These are phyloP conservation scores for Aureobasidium pullulans DNA, from an alignment of 2,329 filamentous ascomycete species.

Conservation along the genomic window DNA sequence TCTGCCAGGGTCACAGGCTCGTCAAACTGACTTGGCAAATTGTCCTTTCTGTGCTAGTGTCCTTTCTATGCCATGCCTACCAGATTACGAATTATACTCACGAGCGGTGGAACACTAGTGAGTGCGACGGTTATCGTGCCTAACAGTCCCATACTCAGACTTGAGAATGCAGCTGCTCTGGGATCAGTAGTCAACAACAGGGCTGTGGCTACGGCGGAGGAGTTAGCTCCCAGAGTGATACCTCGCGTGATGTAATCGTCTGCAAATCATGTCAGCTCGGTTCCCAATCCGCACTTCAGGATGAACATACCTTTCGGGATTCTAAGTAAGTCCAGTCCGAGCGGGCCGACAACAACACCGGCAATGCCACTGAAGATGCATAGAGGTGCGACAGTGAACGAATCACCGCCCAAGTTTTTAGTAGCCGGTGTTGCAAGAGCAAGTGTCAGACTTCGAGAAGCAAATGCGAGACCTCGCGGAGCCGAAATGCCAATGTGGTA, in stretches of 20 bases:
- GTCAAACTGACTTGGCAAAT: background rate
- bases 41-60: background rate
- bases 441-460: slow-evolving; percentile 50
- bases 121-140: slow-evolving; percentile 53
- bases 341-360: slow-evolving; percentile 48
- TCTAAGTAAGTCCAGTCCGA: slow-evolving; percentile 42
- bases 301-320: slow-evolving; percentile 44
- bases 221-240: slow-evolving; percentile 54
- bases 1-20: background rate
- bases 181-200: slow-evolving; percentile 50
- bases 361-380: slow-evolving; percentile 54
- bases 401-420: slow-evolving; percentile 50
- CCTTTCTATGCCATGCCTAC: slow-evolving; percentile 30
- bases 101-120: slow-evolving; percentile 50
- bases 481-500: slow-evolving; percentile 48
- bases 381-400: slow-evolving; percentile 49
- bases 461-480: slow-evolving; percentile 47
- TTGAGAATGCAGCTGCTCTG: slow-evolving; percentile 52
- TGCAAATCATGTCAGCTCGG: slow-evolving; percentile 16
- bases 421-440: slow-evolving; percentile 53
- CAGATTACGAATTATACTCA: slow-evolving; percentile 40
- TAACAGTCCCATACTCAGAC: slow-evolving; percentile 54
- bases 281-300: background rate
- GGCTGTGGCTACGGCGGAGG: slow-evolving; percentile 53
- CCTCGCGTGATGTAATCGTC: slow-evolving; percentile 59